Evolutionary conservation across 345 rosid genomes (phyloP).

Genomic region (Eucalyptus erythrocorys): DNA sequence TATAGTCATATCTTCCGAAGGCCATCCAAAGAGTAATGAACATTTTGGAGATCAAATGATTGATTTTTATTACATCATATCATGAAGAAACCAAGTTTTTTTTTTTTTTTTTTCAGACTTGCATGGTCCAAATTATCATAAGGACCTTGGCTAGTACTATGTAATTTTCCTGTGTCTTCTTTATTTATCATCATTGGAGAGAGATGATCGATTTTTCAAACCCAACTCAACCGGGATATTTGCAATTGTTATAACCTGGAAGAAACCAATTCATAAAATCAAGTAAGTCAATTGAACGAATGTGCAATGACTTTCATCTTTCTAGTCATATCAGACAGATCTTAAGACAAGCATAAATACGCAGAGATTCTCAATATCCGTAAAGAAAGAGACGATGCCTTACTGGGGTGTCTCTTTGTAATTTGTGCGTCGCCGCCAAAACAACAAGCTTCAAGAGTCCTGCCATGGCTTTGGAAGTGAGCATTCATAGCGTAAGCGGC

Average conservation of each 20-base stretch:
- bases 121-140: not conserved
- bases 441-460: not conserved
- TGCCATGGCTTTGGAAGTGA: not conserved
- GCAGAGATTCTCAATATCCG: accelerated
- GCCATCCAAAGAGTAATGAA: not conserved
- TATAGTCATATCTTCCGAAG: not conserved
- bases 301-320: not conserved
- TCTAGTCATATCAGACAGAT: not conserved
- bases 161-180: not conserved
- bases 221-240: not conserved
- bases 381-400: not conserved
- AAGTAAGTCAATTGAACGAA: not conserved
- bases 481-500: not conserved
- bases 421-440: slow-evolving; percentile 6
- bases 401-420: slow-evolving; percentile 32
- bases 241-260: not conserved
- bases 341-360: not conserved
- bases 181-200: not conserved
- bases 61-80: not conserved
- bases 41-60: not conserved
- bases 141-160: not conserved
- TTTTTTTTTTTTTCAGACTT: not conserved
- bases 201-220: not conserved
- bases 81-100: not conserved
- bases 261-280: not conserved